Evolutionary conservation across 208 protist species (phyloP).

Genomic region (Herpetomonas tarakana): DNA sequence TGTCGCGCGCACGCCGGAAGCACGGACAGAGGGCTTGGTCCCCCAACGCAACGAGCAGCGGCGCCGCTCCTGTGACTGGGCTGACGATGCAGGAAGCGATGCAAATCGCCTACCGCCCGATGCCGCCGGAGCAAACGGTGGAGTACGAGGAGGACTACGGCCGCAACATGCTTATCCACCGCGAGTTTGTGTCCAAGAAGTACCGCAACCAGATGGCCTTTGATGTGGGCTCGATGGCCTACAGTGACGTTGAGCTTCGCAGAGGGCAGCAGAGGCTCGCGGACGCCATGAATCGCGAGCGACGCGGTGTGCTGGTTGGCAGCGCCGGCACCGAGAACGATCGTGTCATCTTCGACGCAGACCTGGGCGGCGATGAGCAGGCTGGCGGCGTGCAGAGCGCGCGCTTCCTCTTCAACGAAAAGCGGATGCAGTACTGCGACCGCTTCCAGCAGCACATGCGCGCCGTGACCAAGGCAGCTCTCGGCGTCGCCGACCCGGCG

Average conservation of each 20-base stretch:
- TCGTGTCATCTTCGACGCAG: constrained; percentile 56
- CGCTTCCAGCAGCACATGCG: constrained; percentile 82
- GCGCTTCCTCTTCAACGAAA: constrained; percentile 81
- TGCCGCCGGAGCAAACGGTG: constrained; percentile 70
- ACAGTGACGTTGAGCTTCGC: constrained; percentile 71
- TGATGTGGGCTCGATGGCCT: constrained; percentile 55
- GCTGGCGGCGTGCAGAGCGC: constrained; percentile 69
- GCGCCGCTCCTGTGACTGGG: constrained; percentile 61
- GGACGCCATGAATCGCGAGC: constrained; percentile 75
- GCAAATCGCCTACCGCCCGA: constrained; percentile 80
- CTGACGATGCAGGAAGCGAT: constrained; percentile 76
- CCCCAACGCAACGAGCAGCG: constrained; percentile 54
- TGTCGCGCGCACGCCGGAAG: constrained; percentile 39
- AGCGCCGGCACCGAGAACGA: constrained; percentile 30
- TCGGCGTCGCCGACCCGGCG: neutral
- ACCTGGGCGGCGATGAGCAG: constrained; percentile 43
- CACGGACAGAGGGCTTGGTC: constrained; percentile 76
- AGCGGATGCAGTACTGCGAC: constrained; percentile 79
- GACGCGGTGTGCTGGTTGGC: constrained; percentile 48
- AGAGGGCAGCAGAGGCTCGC: constrained; percentile 62
- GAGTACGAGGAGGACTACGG: constrained; percentile 90
- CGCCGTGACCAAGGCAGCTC: constrained; percentile 9
- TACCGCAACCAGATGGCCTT: constrained; percentile 55
- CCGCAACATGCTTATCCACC: constrained; percentile 81
- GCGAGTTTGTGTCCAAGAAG: constrained; percentile 75